Conservation (phyloP, 331 rosid species). For the Spiraea crenata region DNA sequence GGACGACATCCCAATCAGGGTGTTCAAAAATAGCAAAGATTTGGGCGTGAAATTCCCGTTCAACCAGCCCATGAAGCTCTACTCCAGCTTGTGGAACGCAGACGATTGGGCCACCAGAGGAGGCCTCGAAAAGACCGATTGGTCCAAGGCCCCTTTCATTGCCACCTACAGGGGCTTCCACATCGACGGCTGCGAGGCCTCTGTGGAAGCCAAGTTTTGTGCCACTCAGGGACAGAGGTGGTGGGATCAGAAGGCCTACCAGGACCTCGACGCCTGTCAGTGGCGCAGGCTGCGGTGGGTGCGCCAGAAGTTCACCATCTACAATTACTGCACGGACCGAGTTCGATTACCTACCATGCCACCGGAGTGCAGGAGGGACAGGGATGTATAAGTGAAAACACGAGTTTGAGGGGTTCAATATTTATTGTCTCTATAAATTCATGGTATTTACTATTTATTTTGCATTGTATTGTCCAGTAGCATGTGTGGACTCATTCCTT, state of each 20-base stretch:
- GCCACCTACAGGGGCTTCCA: constrained; percentile 81
- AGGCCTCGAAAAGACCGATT: constrained; percentile 91
- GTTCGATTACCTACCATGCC: constrained; percentile 50
- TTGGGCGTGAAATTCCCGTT: constrained; percentile 86
- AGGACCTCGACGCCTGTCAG: constrained; percentile 64
- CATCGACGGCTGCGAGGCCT: constrained; percentile 87
- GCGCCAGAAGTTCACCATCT: constrained; percentile 65
- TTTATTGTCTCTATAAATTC: not conserved
- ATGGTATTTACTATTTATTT: not conserved
- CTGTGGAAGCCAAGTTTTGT: constrained; percentile 67
- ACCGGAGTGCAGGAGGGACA: constrained; percentile 77
- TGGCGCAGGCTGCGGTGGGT: constrained; percentile 76
- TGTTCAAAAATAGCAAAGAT: constrained; percentile 81
- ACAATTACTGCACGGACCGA: constrained; percentile 83
- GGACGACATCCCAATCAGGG: constrained; percentile 80
- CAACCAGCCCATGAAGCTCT: constrained; percentile 90
- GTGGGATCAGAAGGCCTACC: constrained; percentile 86
- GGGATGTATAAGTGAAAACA: constrained; percentile 47
- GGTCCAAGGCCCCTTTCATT: constrained; percentile 90
- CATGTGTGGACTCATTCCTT: not conserved
- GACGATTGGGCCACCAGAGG: constrained; percentile 99
- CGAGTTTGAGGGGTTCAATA: not conserved
- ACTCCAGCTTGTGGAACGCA: constrained; percentile 93
- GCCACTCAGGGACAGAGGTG: constrained; percentile 72
- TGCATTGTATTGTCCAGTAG: not conserved